Conservation (phyloP, 2,329 filamentous ascomycete species). For the Fusarium illudens region DNA sequence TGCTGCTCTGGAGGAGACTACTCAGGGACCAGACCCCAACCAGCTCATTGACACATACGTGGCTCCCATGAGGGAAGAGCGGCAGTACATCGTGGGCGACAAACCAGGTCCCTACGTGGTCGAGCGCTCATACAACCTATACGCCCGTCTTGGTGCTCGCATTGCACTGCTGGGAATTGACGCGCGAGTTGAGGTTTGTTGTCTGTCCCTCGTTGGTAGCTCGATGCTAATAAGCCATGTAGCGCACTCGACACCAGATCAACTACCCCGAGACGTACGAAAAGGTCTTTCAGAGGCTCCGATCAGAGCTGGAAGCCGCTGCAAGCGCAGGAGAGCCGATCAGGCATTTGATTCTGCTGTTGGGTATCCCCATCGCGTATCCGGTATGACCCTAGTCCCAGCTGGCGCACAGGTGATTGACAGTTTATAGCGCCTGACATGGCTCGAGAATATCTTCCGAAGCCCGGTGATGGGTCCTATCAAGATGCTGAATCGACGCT, state of each 20-base stretch:
- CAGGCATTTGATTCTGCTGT: slow-evolving; percentile 85
- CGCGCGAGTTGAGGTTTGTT: slow-evolving; percentile 81
- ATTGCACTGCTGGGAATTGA: slow-evolving; percentile 90
- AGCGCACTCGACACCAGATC: slow-evolving; percentile 89
- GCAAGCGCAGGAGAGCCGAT: slow-evolving; percentile 76
- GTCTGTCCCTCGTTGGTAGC: background rate
- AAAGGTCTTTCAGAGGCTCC: slow-evolving; percentile 78
- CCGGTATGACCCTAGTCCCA: slow-evolving; percentile 62
- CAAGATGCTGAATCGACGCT: slow-evolving; percentile 88
- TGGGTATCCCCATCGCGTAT: slow-evolving; percentile 89
- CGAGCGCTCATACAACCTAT: slow-evolving; percentile 86
- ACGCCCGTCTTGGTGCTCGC: slow-evolving; percentile 81
- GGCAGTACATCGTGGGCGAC: slow-evolving; percentile 81
- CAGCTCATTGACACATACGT: slow-evolving; percentile 82
- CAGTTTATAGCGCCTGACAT: slow-evolving; percentile 75
- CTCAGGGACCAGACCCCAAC: slow-evolving; percentile 70
- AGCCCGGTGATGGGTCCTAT: slow-evolving; percentile 89
- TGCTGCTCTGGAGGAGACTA: slow-evolving; percentile 34
- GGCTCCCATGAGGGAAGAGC: slow-evolving; percentile 61
- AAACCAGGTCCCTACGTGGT: slow-evolving; percentile 88
- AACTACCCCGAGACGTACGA: slow-evolving; percentile 95
- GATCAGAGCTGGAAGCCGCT: slow-evolving; percentile 75
- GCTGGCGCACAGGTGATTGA: slow-evolving; percentile 10
- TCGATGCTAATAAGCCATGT: slow-evolving; percentile 53
- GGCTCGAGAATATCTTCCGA: slow-evolving; percentile 91